These are phyloP conservation scores for Neofusicoccum ribis DNA, from an alignment of 2,329 filamentous ascomycete genomes.

Conservation along the genomic window DNA sequence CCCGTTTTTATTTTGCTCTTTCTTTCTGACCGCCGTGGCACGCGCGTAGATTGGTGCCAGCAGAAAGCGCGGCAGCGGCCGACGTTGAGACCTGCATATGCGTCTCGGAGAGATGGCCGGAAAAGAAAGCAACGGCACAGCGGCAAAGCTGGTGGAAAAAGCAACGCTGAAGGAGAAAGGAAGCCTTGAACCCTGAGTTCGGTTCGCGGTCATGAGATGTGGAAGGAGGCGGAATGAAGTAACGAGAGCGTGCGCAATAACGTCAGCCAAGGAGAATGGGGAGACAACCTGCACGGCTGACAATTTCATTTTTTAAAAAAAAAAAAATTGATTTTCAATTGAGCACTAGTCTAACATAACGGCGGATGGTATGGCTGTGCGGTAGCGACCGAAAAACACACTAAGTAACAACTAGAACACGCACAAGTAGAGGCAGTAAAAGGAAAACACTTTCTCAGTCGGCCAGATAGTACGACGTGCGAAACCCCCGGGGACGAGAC, in stretches of 20 bases:
- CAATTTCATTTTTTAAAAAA: too few species aligned
- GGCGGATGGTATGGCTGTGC: slow-evolving; percentile 4
- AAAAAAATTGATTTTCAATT: not conserved
- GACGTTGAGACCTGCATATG: not conserved
- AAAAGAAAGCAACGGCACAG: not conserved
- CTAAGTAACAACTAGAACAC: slow-evolving; percentile 13
- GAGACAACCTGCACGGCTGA: too few species aligned
- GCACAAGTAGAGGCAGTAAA: slow-evolving; percentile 1
- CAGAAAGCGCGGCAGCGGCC: not conserved
- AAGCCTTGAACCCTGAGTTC: not conserved
- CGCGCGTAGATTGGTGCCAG: not conserved
- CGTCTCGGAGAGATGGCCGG: not conserved
- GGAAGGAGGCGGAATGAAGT: not conserved
- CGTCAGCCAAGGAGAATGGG: not conserved
- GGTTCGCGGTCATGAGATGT: not conserved
- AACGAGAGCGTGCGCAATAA: not conserved
- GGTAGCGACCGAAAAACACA: slow-evolving; percentile 16
- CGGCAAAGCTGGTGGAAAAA: not conserved
- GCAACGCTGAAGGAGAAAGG: not conserved
- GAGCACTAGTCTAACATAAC: slow-evolving; percentile 17
- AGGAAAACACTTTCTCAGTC: slow-evolving; percentile 4
- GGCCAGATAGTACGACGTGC: slow-evolving; percentile 7
- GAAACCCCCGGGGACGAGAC: slow-evolving; percentile 2
- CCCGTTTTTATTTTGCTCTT: too few species aligned
- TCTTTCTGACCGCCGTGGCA: too few species aligned